Percentiles rank a stretch among this genome's conserved stretches.
Conservation (phyloP, 176 grass and related monocot species). For the Carex littledalei region DNA sequence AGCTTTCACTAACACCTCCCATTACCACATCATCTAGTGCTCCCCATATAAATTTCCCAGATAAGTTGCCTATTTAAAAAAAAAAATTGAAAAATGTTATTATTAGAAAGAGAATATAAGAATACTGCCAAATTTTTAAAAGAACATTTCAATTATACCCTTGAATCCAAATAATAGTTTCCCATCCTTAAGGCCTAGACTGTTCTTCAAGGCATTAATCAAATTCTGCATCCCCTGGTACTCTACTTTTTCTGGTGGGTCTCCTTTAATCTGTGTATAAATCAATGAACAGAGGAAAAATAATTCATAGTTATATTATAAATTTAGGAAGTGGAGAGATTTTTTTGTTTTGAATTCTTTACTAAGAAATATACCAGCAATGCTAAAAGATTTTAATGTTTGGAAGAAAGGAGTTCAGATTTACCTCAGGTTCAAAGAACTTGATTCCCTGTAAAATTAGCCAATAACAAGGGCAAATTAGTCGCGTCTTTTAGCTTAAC, state of each 20-base stretch:
- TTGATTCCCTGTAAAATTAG: slow-evolving; percentile 82
- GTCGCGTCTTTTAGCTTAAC: background rate
- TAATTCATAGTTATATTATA: background rate
- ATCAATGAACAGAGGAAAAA: slow-evolving; percentile 13
- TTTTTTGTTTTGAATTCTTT: background rate
- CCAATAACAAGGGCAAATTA: slow-evolving; percentile 13
- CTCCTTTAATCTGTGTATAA: slow-evolving; percentile 80
- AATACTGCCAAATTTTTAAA: background rate
- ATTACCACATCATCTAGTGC: slow-evolving; percentile 95
- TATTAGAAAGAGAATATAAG: background rate
- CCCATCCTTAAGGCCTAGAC: slow-evolving; percentile 60
- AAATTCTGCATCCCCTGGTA: slow-evolving; percentile 88
- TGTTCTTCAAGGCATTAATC: slow-evolving; percentile 61
- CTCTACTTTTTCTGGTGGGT: slow-evolving; percentile 86
- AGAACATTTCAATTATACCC: slow-evolving; percentile 35
- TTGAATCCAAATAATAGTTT: slow-evolving; percentile 77
- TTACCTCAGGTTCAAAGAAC: slow-evolving; percentile 97
- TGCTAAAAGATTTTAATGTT: background rate
- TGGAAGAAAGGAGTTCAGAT: background rate
- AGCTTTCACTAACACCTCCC: slow-evolving; percentile 94
- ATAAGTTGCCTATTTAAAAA: slow-evolving; percentile 45
- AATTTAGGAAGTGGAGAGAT: slow-evolving; percentile 7
- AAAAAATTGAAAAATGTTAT: background rate
- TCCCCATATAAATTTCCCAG: slow-evolving; percentile 66
- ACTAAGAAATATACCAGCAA: background rate